phyloP scores from a whole-genome alignment of 164 flowering plant species.

The Echeveria elegans region DNA sequence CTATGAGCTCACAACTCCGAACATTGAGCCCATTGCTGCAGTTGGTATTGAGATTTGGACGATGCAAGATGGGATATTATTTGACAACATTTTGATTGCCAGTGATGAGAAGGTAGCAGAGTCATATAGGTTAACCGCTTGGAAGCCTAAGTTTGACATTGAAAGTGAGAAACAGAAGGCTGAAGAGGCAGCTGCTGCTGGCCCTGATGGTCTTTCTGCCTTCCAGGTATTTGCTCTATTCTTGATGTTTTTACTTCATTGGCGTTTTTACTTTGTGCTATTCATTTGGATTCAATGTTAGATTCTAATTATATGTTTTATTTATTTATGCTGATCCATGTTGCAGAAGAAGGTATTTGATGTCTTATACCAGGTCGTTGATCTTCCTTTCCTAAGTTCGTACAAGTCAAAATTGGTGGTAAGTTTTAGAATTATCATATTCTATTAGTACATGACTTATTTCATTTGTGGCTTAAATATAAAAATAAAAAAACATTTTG shows the following conservation, averaged over 20 bases:
- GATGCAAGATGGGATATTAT: constrained; percentile 97
- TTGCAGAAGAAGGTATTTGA: constrained; percentile 74
- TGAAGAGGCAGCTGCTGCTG: constrained; percentile 49
- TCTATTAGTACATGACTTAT: background rate
- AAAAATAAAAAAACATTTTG: constrained; percentile 5
- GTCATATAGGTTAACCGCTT: constrained; percentile 38
- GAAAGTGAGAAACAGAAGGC: constrained; percentile 87
- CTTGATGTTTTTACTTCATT: background rate
- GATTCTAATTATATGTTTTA: background rate
- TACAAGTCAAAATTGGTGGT: constrained; percentile 58
- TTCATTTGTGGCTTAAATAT: background rate
- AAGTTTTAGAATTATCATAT: constrained; percentile 16
- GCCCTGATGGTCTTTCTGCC: constrained; percentile 42
- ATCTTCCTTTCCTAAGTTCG: constrained; percentile 60
- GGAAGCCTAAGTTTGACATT: constrained; percentile 79
- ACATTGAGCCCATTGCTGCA: constrained; percentile 86
- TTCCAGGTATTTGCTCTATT: constrained; percentile 42
- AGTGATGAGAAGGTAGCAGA: constrained; percentile 63
- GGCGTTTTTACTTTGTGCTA: background rate
- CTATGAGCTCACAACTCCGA: constrained; percentile 76
- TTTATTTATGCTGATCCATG: background rate
- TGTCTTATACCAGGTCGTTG: constrained; percentile 64
- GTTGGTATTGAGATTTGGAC: constrained; percentile 99
- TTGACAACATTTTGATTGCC: constrained; percentile 80
- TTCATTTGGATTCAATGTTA: background rate